phyloP scores from a whole-genome alignment of 495 filamentous ascomycete species.

The Neurospora sp. region DNA sequence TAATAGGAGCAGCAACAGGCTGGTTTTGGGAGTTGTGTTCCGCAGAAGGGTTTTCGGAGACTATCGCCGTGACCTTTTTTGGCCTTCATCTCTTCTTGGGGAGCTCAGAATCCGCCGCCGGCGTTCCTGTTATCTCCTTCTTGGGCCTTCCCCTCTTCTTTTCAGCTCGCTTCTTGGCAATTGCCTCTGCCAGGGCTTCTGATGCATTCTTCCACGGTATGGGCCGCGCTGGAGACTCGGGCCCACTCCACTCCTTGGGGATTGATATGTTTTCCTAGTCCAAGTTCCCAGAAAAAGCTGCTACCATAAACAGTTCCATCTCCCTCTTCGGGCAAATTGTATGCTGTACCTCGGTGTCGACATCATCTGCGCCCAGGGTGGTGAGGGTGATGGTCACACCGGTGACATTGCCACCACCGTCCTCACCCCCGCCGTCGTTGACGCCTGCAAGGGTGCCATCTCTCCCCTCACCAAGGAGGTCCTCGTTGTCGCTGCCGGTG shows the following conservation, averaged over 20 bases:
- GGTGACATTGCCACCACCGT: constrained; percentile 64
- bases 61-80: not conserved
- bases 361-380: constrained; percentile 78
- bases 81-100: not conserved
- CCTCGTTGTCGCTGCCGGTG: constrained; percentile 86
- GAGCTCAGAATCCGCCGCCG: not conserved
- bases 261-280: not conserved
- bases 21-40: not conserved
- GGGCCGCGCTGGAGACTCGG: too few relatives aligned
- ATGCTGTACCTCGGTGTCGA: constrained; percentile 60
- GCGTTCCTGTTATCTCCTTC: not conserved
- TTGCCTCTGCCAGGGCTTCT: not conserved
- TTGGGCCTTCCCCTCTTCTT: not conserved
- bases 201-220: not conserved
- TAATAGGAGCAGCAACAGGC: not conserved
- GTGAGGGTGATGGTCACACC: constrained; percentile 75
- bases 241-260: too few relatives aligned
- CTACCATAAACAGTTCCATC: not conserved
- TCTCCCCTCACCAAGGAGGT: constrained; percentile 85
- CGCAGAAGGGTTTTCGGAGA: not conserved
- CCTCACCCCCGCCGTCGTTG: constrained; percentile 73
- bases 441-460: constrained; percentile 69
- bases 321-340: not conserved
- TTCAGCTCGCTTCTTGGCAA: not conserved
- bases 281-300: not conserved